Conservation (phyloP, 176 grass and related monocot genomes). For the Ensete ventricosum region DNA sequence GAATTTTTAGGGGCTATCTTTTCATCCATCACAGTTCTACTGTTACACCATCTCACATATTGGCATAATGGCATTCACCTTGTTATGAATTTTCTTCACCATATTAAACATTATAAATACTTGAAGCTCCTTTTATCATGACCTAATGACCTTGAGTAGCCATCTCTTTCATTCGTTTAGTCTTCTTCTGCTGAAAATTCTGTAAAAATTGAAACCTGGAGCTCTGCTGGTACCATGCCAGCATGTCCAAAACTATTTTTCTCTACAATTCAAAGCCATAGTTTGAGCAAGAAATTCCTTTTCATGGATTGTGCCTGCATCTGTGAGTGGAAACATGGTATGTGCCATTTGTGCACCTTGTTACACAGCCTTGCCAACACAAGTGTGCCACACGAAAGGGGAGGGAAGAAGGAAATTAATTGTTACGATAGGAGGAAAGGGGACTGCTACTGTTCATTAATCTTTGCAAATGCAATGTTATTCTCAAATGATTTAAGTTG, state of each 20-base stretch:
- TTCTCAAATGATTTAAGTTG: too few species aligned
- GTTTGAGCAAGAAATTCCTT: conserved; percentile 7
- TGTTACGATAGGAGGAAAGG: too few species aligned
- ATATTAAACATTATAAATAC: not conserved
- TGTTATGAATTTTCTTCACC: not conserved
- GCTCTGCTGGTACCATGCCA: not conserved
- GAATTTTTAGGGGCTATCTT: not conserved
- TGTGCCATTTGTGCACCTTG: too few species aligned
- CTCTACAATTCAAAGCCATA: not conserved
- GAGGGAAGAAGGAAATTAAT: too few species aligned
- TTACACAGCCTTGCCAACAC: too few species aligned
- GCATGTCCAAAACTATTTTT: not conserved
- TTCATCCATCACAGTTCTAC: too few species aligned
- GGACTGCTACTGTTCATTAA: too few species aligned
- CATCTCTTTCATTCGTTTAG: not conserved
- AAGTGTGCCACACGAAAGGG: too few species aligned
- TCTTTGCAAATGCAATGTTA: too few species aligned
- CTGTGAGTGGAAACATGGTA: too few species aligned
- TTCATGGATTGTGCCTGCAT: not conserved
- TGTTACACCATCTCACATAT: too few species aligned
- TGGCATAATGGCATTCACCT: not conserved
- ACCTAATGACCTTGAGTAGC: not conserved
- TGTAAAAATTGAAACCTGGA: too few species aligned
- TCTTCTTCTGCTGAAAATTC: not conserved
- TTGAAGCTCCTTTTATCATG: not conserved